A percentile compares a stretch with the other conserved stretches of the same genome.
phyloP scores from a whole-genome alignment of 2,329 filamentous ascomycete species.

The Dactylonectria macrodidyma region DNA sequence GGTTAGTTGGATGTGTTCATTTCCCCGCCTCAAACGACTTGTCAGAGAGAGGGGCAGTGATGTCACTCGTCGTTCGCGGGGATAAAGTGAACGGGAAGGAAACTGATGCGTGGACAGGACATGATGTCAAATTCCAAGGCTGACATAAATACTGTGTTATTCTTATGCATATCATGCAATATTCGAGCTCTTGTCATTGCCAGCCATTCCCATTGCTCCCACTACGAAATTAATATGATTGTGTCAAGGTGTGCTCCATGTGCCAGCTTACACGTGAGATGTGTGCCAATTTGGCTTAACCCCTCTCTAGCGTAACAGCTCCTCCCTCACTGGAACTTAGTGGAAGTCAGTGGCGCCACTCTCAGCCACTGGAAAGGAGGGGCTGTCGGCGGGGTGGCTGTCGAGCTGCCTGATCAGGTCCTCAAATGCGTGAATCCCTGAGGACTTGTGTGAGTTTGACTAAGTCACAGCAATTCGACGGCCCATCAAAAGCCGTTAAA shows the following conservation, averaged over 20 bases:
- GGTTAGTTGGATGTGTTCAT: not conserved
- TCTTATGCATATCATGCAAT: too few relatives aligned
- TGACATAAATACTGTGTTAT: too few relatives aligned
- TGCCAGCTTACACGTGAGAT: not conserved
- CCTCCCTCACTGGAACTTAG: conserved; percentile 18
- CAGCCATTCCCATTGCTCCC: too few relatives aligned
- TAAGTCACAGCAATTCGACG: not conserved
- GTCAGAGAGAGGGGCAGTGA: not conserved
- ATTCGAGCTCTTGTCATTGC: not conserved
- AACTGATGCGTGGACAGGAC: not conserved
- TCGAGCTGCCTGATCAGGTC: conserved; percentile 9
- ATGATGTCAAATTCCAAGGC: not conserved
- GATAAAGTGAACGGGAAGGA: too few relatives aligned
- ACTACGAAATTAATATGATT: not conserved
- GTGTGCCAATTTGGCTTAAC: conserved; percentile 15
- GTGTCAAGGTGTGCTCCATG: not conserved
- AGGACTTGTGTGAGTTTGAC: conserved; percentile 7
- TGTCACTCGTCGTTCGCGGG: not conserved
- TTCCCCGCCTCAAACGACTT: conserved; percentile 11
- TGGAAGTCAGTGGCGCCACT: conserved; percentile 20
- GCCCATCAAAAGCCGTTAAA: not conserved
- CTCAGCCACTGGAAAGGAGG: conserved; percentile 24
- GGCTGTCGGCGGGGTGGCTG: conserved; percentile 12
- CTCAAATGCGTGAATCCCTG: not conserved
- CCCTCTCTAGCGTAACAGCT: conserved; percentile 2